Base-by-base conservation (phyloP, 306 rosid species). In the Ammopiptanthus mongolicus region DNA sequence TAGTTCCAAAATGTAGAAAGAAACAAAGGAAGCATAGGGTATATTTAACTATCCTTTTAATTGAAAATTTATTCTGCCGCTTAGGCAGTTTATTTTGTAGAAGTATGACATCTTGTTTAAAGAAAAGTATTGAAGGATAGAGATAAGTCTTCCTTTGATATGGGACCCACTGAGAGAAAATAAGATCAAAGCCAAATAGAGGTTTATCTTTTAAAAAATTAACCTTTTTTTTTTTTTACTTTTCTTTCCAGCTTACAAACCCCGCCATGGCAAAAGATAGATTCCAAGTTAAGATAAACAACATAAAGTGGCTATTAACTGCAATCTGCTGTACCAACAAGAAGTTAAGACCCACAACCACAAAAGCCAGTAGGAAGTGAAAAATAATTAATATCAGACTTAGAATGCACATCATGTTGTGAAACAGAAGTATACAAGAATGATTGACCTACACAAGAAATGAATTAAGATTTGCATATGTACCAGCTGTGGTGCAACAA, bases 401-500 rank as follows among this genome's bases (percentile, higher is more conserved):
- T 25, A 55, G 69, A 29, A 52, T 69, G 25, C 66, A 21, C 13
- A 1, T 41, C 47, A 62, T 6, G 69, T 53, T 18, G 69, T 48
- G 46, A 51, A 56, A 55, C 59, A 69, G 21, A 41, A 67, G 36
- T 14, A 73, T 23, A 50, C 51, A 66, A 71, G 65, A 78, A 68
- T 25, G 51, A 44, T 64, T 36, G 36, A 58, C 17, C 71, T 8
- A 64, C 51, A 78, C 13, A 71, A 34, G 63, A 75, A 73, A 53
- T 48, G 41, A 81, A 80, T 66, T 55, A 55, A 75, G 78, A 78
- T 76, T 63, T 59, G 71, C 79, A 83, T 69, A 64, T 19, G 39
- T 89, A 94, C 98, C 98, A 31, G 97, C 97, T 69, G 98, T 91
- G 65, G 93, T 86, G 86, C 96, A 91, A 69, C 93, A 75, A 73